Evolutionary conservation across 2,329 filamentous ascomycete species (phyloP).

Genomic region (Clarireedia sp.): DNA sequence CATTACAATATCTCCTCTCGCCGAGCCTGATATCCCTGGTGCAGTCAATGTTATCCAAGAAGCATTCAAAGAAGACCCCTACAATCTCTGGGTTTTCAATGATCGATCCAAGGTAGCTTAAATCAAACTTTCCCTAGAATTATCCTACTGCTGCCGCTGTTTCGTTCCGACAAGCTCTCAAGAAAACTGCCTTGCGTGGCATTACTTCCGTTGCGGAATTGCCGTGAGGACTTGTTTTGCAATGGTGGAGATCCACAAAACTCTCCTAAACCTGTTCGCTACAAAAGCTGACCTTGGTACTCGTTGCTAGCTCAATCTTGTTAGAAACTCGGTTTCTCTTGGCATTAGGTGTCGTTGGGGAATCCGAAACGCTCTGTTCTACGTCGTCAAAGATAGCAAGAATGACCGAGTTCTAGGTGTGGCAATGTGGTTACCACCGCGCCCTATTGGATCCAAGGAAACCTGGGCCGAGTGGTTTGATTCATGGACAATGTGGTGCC

Average conservation of each 20-base stretch:
- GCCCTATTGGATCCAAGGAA: conserved; percentile 36
- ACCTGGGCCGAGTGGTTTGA: conserved; percentile 57
- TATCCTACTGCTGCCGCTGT: background rate
- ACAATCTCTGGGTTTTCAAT: conserved; percentile 56
- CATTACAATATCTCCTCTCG: conserved; percentile 48
- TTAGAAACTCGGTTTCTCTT: conserved; percentile 22
- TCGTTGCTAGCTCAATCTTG: conserved; percentile 15
- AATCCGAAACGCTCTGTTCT: conserved; percentile 60
- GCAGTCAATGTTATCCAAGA: conserved; percentile 58
- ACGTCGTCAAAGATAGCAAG: conserved; percentile 55
- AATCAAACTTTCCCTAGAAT: background rate
- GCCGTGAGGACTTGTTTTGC: background rate
- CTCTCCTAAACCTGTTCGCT: background rate
- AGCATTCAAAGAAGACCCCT: conserved; percentile 59
- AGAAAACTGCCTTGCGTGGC: background rate
- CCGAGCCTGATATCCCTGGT: conserved; percentile 51
- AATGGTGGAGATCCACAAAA: background rate
- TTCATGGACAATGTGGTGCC: conserved; percentile 56
- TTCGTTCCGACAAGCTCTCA: background rate
- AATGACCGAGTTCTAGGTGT: conserved; percentile 54
- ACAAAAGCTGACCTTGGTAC: background rate
- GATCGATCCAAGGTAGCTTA: conserved; percentile 42
- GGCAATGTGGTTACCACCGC: conserved; percentile 63
- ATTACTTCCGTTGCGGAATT: background rate
- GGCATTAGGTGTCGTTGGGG: conserved; percentile 62